These are phyloP conservation scores for Apiospora saccharicola DNA, from an alignment of 2,329 filamentous ascomycete genomes.

Conservation along the genomic window DNA sequence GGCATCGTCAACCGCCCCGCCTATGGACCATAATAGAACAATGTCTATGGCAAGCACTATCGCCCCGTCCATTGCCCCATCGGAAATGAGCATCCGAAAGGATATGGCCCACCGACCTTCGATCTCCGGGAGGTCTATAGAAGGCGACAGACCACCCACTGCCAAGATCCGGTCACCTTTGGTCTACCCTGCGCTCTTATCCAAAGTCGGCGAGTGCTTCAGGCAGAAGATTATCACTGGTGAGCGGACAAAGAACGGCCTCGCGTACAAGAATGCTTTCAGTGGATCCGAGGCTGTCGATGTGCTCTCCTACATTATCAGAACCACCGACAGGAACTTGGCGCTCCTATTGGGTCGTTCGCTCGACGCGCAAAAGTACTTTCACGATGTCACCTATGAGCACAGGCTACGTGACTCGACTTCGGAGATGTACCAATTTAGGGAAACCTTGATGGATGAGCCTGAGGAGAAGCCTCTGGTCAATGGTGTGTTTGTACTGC, in stretches of 20 bases:
- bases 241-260: constrained; percentile 93
- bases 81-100: constrained; percentile 67
- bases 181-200: constrained; percentile 92
- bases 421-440: constrained; percentile 95
- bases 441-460: constrained; percentile 88
- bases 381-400: constrained; percentile 98
- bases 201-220: constrained; percentile 92
- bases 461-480: constrained; percentile 75
- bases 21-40: constrained; percentile 64
- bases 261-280: constrained; percentile 97
- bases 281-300: constrained; percentile 96
- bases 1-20: constrained; percentile 61
- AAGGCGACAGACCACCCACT: constrained; percentile 63
- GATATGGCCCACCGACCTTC: constrained; percentile 63
- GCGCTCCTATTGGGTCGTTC: constrained; percentile 90
- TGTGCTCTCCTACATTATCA: constrained; percentile 93
- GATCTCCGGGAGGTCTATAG: constrained; percentile 59
- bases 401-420: constrained; percentile 94
- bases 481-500: constrained; percentile 93
- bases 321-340: constrained; percentile 94
- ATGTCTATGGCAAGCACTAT: constrained; percentile 95
- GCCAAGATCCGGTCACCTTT: constrained; percentile 77
- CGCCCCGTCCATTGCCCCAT: constrained; percentile 69
- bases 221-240: constrained; percentile 84
- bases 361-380: constrained; percentile 97